These are phyloP conservation scores for Actinomucor elegans DNA, from an alignment of 371 early-diverging fungal species.

Conservation along the genomic window DNA sequence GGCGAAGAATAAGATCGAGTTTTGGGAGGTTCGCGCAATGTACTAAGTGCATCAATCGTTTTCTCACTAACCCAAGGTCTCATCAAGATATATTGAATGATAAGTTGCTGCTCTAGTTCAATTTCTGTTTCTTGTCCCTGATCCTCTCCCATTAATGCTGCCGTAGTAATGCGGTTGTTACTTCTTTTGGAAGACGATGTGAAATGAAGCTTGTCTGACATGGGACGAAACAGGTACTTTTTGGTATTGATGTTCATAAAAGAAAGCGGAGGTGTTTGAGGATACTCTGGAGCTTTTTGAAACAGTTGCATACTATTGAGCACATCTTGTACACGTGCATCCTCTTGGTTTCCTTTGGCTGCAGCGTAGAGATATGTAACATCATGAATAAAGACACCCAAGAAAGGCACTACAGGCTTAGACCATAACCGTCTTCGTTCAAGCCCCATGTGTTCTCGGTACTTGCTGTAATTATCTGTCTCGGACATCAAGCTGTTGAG, in stretches of 20 bases:
- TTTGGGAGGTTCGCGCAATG: slow-evolving; percentile 60
- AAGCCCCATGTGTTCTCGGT: slow-evolving; percentile 52
- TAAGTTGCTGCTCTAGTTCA: slow-evolving; percentile 39
- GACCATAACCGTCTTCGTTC: slow-evolving; percentile 11
- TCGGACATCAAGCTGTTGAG: slow-evolving; percentile 62
- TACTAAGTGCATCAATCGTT: slow-evolving; percentile 68
- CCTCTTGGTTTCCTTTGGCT: slow-evolving; percentile 48
- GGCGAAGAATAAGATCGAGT: slow-evolving; percentile 22
- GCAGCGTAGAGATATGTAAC: slow-evolving; percentile 69
- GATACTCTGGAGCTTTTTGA: slow-evolving; percentile 56
- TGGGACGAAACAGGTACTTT: slow-evolving; percentile 44
- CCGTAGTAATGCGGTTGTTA: slow-evolving; percentile 16
- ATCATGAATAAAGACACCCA: slow-evolving; percentile 78
- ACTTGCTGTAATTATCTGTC: slow-evolving; percentile 62
- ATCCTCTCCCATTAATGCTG: slow-evolving; percentile 16
- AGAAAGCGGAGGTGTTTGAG: slow-evolving; percentile 45
- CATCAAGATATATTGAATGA: slow-evolving; percentile 62
- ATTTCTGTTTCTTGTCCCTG: slow-evolving; percentile 17
- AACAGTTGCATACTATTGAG: slow-evolving; percentile 45
- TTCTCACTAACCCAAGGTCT: slow-evolving; percentile 55
- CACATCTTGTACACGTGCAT: slow-evolving; percentile 44
- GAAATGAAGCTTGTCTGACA: slow-evolving; percentile 41
- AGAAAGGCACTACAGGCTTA: slow-evolving; percentile 67
- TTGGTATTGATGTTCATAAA: slow-evolving; percentile 43
- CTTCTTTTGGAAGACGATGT: slow-evolving; percentile 17